Conservation (phyloP, 495 filamentous ascomycete genomes). For the Penicillium turbatum region DNA sequence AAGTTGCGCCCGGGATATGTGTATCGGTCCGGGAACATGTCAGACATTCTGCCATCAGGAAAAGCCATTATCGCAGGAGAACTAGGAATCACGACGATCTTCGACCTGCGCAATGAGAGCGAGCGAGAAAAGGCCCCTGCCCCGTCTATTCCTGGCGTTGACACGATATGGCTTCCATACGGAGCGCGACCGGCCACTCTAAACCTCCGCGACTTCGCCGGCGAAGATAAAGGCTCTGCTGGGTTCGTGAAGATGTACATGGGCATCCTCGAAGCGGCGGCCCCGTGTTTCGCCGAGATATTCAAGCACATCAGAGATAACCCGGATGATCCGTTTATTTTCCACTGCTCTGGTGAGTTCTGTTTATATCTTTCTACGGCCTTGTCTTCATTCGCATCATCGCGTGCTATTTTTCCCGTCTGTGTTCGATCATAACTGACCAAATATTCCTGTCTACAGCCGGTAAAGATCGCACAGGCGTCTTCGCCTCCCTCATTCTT, state of each 20-base stretch:
- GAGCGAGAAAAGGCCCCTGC: constrained; percentile 38
- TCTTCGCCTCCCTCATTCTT: constrained; percentile 54
- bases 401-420: too few species aligned
- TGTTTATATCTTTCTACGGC: neutral
- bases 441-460: constrained; percentile 29
- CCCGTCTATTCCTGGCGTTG: constrained; percentile 36
- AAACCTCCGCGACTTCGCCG: constrained; percentile 51
- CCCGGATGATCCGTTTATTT: constrained; percentile 40
- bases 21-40: constrained; percentile 51
- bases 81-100: constrained; percentile 57
- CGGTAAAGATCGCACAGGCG: constrained; percentile 62
- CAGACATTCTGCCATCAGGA: constrained; percentile 46
- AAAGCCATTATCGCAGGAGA: constrained; percentile 40
- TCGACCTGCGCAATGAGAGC: constrained; percentile 62
- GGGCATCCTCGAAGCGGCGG: constrained; percentile 41
- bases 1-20: constrained; percentile 39
- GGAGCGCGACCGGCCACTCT: constrained; percentile 27
- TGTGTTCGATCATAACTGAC: neutral
- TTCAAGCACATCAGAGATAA: constrained; percentile 42
- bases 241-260: constrained; percentile 54
- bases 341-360: constrained; percentile 58
- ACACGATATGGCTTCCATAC: constrained; percentile 46
- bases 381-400: neutral
- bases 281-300: constrained; percentile 27
- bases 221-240: constrained; percentile 49